Conservation (phyloP, 2,329 filamentous ascomycete genomes). For the Epichloe baconii region DNA sequence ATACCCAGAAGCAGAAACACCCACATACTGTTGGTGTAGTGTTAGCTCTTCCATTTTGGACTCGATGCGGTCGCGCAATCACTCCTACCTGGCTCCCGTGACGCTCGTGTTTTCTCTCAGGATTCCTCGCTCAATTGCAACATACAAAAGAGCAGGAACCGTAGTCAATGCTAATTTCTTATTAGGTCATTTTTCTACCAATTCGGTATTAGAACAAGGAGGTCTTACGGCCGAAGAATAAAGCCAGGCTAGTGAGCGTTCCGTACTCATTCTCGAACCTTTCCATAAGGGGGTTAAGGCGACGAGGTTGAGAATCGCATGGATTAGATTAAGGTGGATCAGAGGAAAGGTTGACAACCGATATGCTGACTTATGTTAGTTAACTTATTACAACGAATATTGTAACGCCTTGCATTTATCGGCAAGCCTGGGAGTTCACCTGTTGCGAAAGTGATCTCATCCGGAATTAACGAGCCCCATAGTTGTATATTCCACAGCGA, state of each 20-base stretch:
- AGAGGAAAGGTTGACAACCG: conserved; percentile 86
- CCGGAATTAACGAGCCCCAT: conserved; percentile 70
- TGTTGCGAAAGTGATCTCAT: conserved; percentile 55
- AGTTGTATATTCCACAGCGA: conserved; percentile 57
- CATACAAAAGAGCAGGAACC: conserved; percentile 70
- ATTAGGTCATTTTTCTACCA: neutral
- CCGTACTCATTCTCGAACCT: conserved; percentile 89
- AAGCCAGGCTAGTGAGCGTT: conserved; percentile 70
- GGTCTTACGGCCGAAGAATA: conserved; percentile 84
- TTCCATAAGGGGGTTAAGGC: conserved; percentile 78
- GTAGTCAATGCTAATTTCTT: conserved; percentile 52
- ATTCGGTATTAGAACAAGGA: neutral
- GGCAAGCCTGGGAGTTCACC: conserved; percentile 35
- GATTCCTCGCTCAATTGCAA: conserved; percentile 62
- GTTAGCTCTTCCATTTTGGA: neutral
- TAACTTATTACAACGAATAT: neutral
- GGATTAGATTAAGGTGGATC: conserved; percentile 70
- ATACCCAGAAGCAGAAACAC: conserved; percentile 76
- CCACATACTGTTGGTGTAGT: conserved; percentile 56
- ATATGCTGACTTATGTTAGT: conserved; percentile 49
- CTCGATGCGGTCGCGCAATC: neutral
- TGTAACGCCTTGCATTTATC: neutral
- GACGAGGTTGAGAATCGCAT: conserved; percentile 65
- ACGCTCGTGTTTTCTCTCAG: conserved; percentile 59
- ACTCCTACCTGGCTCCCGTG: conserved; percentile 64